phyloP scores from a whole-genome alignment of 805 yeast species.

The Candida ipomoeae region DNA sequence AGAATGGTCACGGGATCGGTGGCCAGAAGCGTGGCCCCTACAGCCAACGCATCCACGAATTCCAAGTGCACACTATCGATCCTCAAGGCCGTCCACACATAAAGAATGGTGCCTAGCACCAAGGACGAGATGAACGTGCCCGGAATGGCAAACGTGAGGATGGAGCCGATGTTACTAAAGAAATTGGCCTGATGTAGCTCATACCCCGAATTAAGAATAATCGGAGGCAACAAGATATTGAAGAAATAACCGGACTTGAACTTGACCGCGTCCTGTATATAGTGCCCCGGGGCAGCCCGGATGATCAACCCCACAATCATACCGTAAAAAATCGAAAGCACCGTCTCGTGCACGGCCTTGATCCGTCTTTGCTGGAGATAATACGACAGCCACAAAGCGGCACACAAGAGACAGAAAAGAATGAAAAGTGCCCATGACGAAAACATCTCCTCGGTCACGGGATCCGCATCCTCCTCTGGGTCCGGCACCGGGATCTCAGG shows the following conservation, averaged over 20 bases:
- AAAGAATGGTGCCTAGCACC: conserved; percentile 84
- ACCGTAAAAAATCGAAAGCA: conserved; percentile 91
- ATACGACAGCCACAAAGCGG: conserved; percentile 94
- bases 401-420: conserved; percentile 68
- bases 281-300: conserved; percentile 91
- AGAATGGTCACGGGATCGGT: conserved; percentile 97
- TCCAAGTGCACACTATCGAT: conserved; percentile 83
- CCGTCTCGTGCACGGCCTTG: conserved; percentile 97
- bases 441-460: conserved; percentile 90
- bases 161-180: conserved; percentile 86
- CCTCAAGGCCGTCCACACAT: conserved; percentile 87
- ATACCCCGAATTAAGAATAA: conserved; percentile 92
- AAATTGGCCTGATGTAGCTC: conserved; percentile 95
- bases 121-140: conserved; percentile 93
- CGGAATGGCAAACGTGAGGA: conserved; percentile 90
- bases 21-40: conserved; percentile 96
- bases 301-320: conserved; percentile 92
- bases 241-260: conserved; percentile 93
- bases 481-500: conserved; percentile 46
- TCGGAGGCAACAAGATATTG: conserved; percentile 91
- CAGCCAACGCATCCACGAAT: conserved; percentile 94
- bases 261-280: conserved; percentile 94
- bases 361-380: conserved; percentile 86
- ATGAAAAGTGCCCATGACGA: conserved; percentile 97
- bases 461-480: conserved; percentile 62